Percentiles rank a stretch among this genome's conserved stretches.
Conservation (phyloP, 1,284 basidiomycete genomes). For the Naganishia sp. region DNA sequence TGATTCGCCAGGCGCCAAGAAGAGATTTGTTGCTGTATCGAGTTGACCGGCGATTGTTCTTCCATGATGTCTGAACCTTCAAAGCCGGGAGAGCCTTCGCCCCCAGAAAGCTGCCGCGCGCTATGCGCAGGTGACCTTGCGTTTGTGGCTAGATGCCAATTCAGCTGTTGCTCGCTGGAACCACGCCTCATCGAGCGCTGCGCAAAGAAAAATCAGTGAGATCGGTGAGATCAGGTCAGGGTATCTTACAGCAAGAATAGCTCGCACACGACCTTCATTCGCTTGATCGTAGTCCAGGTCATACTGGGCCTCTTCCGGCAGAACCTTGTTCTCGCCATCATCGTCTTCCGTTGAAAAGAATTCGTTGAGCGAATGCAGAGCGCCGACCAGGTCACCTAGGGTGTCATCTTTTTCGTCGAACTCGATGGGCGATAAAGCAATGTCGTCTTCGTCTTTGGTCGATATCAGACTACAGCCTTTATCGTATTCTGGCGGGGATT, state of each 20-base stretch:
- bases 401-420: conserved; percentile 60
- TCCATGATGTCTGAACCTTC: conserved; percentile 16
- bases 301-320: conserved; percentile 1
- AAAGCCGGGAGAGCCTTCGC: conserved; percentile 25
- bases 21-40: conserved; percentile 25
- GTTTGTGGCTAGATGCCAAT: conserved; percentile 13
- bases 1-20: conserved; percentile 17
- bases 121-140: conserved; percentile 12
- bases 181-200: conserved; percentile 15
- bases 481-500: not conserved
- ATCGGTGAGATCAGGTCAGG: not conserved
- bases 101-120: conserved; percentile 5
- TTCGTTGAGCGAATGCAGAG: conserved; percentile 78
- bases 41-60: conserved; percentile 18
- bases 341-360: conserved; percentile 69
- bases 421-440: conserved; percentile 47
- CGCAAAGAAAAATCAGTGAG: not conserved
- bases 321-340: conserved; percentile 35
- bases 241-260: conserved; percentile 15
- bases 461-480: conserved; percentile 8
- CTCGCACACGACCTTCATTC: conserved; percentile 20
- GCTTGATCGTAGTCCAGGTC: conserved; percentile 12
- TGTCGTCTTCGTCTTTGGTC: conserved; percentile 9
- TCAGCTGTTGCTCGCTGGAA: conserved; percentile 15
- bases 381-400: conserved; percentile 80